Evolutionary conservation across 495 filamentous ascomycete genomes (phyloP), one percentile per base, ranked within the genome.

Genomic region (Xylona heveae): DNA sequence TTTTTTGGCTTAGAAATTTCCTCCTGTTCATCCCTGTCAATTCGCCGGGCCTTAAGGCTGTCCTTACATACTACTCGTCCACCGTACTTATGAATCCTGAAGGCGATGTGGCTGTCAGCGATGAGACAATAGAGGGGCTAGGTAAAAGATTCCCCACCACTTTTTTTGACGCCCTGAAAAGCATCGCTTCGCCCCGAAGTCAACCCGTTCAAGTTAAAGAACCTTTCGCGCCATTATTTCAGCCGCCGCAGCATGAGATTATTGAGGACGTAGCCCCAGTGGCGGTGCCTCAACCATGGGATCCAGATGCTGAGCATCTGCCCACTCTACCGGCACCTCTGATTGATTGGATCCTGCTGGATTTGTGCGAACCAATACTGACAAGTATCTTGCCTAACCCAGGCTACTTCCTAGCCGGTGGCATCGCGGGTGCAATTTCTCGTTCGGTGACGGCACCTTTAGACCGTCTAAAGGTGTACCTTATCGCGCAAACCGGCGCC

Each of bases 321-420:
- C n/a, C n/a, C n/a, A n/a, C n/a, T n/a, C n/a, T n/a, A n/a, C n/a
- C n/a, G n/a, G n/a, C n/a, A n/a, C n/a, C n/a, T n/a, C n/a, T n/a
- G n/a, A n/a, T n/a, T n/a, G n/a, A n/a, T n/a, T n/a, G n/a, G n/a
- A n/a, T n/a, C n/a, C n/a, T n/a, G n/a, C n/a, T n/a, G n/a, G n/a
- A n/a, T n/a, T n/a, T n/a, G n/a, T n/a, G n/a, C 54, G 38, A 29
- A 17, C 26, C 40, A 28, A 42, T 46, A 51, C 62, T 75, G 61
- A 75, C 68, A 48, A 60, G 63, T 45, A 63, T 63, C 50, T 59
- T 68, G 49, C 68, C 66, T 45, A 56, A 65, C 59, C 49, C 79
- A 93, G 85, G 85, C 61, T 97, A 97, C 57, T 97, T 97, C 53
- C 51, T 85, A 59, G 90, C 90, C 41, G 88, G 88, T 52, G 88